A percentile compares a stretch with the other conserved stretches of the same genome.
These are phyloP conservation scores for Tuber aestivum DNA, from an alignment of 495 filamentous ascomycete genomes.

Conservation along the genomic window DNA sequence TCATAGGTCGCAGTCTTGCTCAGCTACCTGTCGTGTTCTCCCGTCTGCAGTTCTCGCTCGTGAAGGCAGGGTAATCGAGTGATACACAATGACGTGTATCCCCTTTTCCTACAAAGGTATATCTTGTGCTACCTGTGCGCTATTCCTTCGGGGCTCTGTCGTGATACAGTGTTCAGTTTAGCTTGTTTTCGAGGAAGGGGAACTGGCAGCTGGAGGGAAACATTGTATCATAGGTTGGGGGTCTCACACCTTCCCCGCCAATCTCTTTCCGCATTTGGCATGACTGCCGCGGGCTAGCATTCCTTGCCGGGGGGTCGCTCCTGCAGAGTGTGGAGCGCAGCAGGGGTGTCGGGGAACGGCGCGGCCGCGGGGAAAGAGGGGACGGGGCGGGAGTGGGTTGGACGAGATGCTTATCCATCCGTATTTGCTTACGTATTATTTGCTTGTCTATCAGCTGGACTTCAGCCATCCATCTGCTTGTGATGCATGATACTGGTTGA, in stretches of 20 bases:
- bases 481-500: not conserved
- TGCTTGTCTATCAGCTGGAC: not conserved
- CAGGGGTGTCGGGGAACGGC: not conserved
- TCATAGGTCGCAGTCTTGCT: not conserved
- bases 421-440: not conserved
- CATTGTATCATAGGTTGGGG: no score
- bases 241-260: not conserved
- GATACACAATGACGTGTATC: not conserved
- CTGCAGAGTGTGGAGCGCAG: not conserved
- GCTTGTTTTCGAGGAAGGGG: not conserved
- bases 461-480: not conserved
- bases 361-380: not conserved
- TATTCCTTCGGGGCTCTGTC: not conserved
- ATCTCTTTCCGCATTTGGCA: not conserved
- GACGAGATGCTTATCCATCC: not conserved
- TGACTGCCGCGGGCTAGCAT: not conserved
- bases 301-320: not conserved
- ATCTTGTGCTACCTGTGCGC: not conserved
- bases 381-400: not conserved
- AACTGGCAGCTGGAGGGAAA: not conserved
- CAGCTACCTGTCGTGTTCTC: not conserved
- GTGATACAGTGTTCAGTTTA: not conserved
- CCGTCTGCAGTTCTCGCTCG: not conserved
- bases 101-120: no score
- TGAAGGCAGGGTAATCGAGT: not conserved